Conservation (phyloP, 805 yeast genomes). For the Vanderwaltozyma yarrowii region DNA sequence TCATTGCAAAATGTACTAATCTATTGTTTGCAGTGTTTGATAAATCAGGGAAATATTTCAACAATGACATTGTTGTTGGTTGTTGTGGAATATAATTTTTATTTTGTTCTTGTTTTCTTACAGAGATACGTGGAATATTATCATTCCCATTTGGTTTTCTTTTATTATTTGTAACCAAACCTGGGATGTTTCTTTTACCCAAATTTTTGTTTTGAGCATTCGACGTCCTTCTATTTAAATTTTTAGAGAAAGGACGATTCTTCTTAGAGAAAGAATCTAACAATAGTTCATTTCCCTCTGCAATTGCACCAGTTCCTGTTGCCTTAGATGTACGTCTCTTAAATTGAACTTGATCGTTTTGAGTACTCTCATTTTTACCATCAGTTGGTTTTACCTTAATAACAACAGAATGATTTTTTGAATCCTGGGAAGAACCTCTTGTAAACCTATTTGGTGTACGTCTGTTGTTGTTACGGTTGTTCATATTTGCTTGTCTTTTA, state of each 20-base stretch:
- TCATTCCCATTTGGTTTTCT: background rate
- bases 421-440: too few relatives aligned
- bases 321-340: background rate
- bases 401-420: too few relatives aligned
- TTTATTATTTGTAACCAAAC: background rate
- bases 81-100: slow-evolving; percentile 16
- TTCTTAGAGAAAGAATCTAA: background rate
- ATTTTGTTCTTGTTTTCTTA: too few relatives aligned
- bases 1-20: slow-evolving; percentile 13
- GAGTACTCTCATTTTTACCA: background rate
- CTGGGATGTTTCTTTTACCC: background rate
- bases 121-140: background rate
- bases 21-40: slow-evolving; percentile 12
- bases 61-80: slow-evolving; percentile 17
- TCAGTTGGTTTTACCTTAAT: too few relatives aligned
- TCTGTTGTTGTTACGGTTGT: background rate
- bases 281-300: background rate
- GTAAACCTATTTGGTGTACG: too few relatives aligned
- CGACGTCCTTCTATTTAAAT: background rate
- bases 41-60: slow-evolving; percentile 18
- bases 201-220: background rate
- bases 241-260: background rate
- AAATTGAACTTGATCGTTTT: background rate
- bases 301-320: background rate
- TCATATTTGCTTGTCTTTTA: background rate